Evolutionary conservation across 345 rosid genomes (phyloP), one percentile per base, ranked within the genome.

Genomic region (Chamaenerion angustifolium): DNA sequence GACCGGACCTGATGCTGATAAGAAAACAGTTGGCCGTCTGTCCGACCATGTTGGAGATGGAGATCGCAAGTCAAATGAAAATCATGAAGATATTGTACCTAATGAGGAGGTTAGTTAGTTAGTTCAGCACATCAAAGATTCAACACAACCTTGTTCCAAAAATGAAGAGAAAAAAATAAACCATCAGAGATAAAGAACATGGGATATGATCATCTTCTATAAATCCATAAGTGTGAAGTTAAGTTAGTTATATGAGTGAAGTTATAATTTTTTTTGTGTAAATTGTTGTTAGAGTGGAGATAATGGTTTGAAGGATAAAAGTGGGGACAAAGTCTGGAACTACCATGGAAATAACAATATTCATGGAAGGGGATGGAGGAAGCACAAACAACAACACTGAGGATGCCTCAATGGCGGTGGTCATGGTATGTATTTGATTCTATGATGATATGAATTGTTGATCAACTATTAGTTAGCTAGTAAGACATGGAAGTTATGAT

Each of bases 31-130:
- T 52, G 70, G 73, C 41, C 75, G 54, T 17, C 52, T 55, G 48
- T 64, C 79, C 46, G 75, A 64, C 50, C 83, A 67, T 53, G 60
- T 55, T 15, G 74, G 74, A 49, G 78, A 67, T 21, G 83, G 72
- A 62, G 80, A 75, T 54, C 72, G 73, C 61, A 64, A 71, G 42
- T 13, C 41, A 12, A 70, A 56, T 43, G 85, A 75, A 65, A 77
- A 71, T 61, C 82, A 68, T 60, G 76, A 76, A 45, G 75, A 76
- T 56, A 64, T 65, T 21, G 31, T 40, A 35, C 68, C 67, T 45
- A 84, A 59, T 56, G 88, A 79, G 46, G 93, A 82, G 73, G 98
- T n/a, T n/a, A n/a, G n/a, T n/a, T n/a, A n/a, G n/a, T n/a, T n/a
- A n/a, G n/a, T n/a, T n/a, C n/a, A n/a, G n/a, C n/a, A n/a, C n/a